phyloP scores from a whole-genome alignment of 2,329 filamentous ascomycete genomes.

The Ascochyta clinopodiicola region DNA sequence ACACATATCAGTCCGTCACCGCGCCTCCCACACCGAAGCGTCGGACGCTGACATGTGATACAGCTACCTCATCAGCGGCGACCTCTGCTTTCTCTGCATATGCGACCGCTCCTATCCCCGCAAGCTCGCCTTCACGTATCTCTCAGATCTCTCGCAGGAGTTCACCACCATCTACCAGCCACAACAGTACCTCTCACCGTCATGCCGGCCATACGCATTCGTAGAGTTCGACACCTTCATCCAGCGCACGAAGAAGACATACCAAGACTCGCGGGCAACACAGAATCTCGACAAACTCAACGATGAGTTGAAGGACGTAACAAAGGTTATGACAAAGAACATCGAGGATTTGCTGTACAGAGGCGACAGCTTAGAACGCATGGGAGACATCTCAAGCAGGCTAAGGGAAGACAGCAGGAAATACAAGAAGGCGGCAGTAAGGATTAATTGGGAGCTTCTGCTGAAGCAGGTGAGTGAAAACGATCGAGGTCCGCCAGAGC shows the following conservation, averaged over 20 bases:
- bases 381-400: constrained; percentile 91
- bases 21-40: not conserved
- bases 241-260: constrained; percentile 87
- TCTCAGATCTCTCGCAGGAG: constrained; percentile 87
- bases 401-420: constrained; percentile 92
- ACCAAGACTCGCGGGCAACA: constrained; percentile 87
- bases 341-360: constrained; percentile 97
- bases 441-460: constrained; percentile 97
- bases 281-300: constrained; percentile 96
- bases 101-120: constrained; percentile 93
- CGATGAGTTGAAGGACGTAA: constrained; percentile 95
- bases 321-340: constrained; percentile 99
- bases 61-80: constrained; percentile 83
- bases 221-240: constrained; percentile 99
- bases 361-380: constrained; percentile 91
- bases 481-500: not conserved
- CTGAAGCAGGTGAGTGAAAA: constrained; percentile 73
- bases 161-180: constrained; percentile 85
- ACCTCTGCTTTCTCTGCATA: constrained; percentile 91
- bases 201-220: constrained; percentile 89
- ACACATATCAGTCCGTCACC: constrained; percentile 78
- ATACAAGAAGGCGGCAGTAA: constrained; percentile 88
- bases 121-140: constrained; percentile 98
- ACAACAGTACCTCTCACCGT: constrained; percentile 73
- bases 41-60: constrained; percentile 10